These are phyloP conservation scores for Biscogniauxia sp. DNA, from an alignment of 2,329 filamentous ascomycete genomes.

Conservation along the genomic window DNA sequence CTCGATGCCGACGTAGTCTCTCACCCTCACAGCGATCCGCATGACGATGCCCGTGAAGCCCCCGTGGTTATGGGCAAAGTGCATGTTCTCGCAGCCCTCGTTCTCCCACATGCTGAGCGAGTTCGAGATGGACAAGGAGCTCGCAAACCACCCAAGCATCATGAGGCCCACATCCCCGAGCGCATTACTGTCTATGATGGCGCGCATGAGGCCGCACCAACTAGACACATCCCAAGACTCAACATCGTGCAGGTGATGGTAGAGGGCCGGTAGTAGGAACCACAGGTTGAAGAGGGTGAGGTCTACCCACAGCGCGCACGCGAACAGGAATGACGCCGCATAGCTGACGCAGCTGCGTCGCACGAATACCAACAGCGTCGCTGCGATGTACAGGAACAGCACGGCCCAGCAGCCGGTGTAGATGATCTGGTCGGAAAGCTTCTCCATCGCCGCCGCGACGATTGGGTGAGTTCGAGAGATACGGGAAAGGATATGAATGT, in stretches of 20 bases:
- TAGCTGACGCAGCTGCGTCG: conserved; percentile 16
- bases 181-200: conserved; percentile 14
- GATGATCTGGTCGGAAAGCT: conserved; percentile 17
- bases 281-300: conserved; percentile 22
- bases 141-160: conserved; percentile 22
- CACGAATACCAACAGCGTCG: conserved; percentile 17
- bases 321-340: conserved; percentile 19
- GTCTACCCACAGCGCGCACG: conserved; percentile 23
- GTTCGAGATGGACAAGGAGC: conserved; percentile 24
- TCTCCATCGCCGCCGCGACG: conserved; percentile 1
- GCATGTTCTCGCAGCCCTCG: conserved; percentile 14
- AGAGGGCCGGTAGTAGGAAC: conserved; percentile 23
- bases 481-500: not conserved
- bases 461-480: not conserved
- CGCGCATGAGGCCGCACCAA: not conserved
- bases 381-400: conserved; percentile 19
- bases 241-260: conserved; percentile 9
- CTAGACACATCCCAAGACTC: not conserved
- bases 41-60: conserved; percentile 6
- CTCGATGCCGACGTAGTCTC: conserved; percentile 16
- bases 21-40: conserved; percentile 2
- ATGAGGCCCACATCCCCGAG: conserved; percentile 17
- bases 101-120: conserved; percentile 17
- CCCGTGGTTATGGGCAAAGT: conserved; percentile 5
- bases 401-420: conserved; percentile 22